Base-by-base conservation (phyloP, 2,329 filamentous ascomycete genomes). In the Alternaria sp. region DNA sequence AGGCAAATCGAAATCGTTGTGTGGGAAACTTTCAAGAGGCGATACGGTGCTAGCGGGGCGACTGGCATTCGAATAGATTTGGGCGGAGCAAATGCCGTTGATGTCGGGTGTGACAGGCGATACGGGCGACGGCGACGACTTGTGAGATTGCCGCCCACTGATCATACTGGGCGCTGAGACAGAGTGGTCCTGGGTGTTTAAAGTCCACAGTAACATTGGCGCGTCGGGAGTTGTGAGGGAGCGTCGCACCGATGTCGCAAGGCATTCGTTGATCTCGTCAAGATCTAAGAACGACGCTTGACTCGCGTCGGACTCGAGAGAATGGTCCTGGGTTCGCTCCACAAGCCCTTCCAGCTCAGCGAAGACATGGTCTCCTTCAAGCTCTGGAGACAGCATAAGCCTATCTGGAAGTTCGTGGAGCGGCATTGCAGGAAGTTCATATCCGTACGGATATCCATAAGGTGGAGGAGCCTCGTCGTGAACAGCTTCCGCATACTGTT, bases 51-150 rank as follows among this genome's bases (percentile, higher is more conserved):
- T 30, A 20, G 6, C 21, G 5, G 28, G 6, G 50, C 53, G 15
- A 21, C 33, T 2, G 14, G 15, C 6, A 30, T 15, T 6, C 25
- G 20, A 10, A 12, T 28, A 14, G 53, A 11, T 3, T 4, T 62
- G 43, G 10, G 12, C 4, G 9, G 18, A 15, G 8, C 20, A 26
- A n/a, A 28, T 14, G 23, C 8, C 50, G 14, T 55, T 12, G 11
- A 28, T 7, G 23, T 23, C 18, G 15, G 57, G 57, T n/a, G 61
- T 64, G 33, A 33, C 25, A 10, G 58, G 55, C 30, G 61, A 64
- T 25, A 64, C 12, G 21, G 64, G 58, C 2, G 58, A 41, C 2
- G 37, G 5, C 37, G 37, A 66, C 4, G 58, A 50, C 7, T 43
- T 37, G 4, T 57, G 23, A 1, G 57, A 66, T 15, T 55, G 54